phyloP scores from a whole-genome alignment of 2,329 filamentous ascomycete species.

The Cordyceps cateniannulata region DNA sequence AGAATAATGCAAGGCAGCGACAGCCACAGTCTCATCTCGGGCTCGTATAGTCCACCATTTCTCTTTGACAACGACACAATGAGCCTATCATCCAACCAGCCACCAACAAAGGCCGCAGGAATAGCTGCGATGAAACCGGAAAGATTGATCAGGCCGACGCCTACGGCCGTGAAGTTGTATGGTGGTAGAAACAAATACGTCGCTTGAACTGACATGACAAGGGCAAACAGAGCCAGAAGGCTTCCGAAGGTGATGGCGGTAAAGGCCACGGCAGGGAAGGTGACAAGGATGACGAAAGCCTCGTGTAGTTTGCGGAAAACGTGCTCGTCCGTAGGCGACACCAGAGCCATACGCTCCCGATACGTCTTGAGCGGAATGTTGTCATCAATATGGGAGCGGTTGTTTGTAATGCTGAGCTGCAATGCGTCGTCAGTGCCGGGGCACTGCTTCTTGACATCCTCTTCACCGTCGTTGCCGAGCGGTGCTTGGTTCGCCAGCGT shows the following conservation, averaged over 20 bases:
- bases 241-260: constrained; percentile 30
- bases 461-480: not conserved
- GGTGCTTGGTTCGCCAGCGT: not conserved
- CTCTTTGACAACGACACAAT: constrained; percentile 28
- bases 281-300: constrained; percentile 28
- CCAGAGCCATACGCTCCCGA: constrained; percentile 32
- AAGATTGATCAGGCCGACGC: constrained; percentile 33
- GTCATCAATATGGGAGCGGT: constrained; percentile 17
- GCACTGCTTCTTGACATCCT: not conserved
- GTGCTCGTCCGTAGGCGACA: constrained; percentile 17
- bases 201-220: constrained; percentile 20
- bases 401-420: constrained; percentile 9
- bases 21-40: constrained; percentile 36
- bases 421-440: not conserved
- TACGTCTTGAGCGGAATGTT: constrained; percentile 35
- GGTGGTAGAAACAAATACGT: constrained; percentile 22
- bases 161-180: constrained; percentile 31
- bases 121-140: constrained; percentile 33
- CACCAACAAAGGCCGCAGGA: constrained; percentile 26
- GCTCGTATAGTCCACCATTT: constrained; percentile 35
- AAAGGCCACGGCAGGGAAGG: constrained; percentile 33
- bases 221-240: constrained; percentile 31
- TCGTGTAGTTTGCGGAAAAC: constrained; percentile 29
- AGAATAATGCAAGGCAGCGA: constrained; percentile 1
- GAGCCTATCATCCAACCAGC: constrained; percentile 29